Base-by-base conservation (phyloP, 305 asterid species). In the Fraxinus greggii region DNA sequence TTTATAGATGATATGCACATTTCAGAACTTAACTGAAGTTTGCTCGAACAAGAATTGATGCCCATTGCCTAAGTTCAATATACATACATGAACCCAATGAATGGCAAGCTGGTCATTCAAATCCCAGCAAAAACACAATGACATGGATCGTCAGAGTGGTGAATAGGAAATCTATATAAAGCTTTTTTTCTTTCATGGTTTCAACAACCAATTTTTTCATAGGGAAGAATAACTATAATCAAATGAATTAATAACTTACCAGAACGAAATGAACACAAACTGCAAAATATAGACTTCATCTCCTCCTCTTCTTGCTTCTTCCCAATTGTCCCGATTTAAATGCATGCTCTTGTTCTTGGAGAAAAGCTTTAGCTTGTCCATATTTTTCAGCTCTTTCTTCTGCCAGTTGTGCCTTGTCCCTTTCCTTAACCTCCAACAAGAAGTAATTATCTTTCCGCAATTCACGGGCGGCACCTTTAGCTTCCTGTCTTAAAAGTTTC, bases 311-410 rank as follows among this genome's bases (percentile, higher is more conserved):
- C 78, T 80, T 87, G 85, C 91, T 90, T 81, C 90, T 91, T 15
- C 99, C 99, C 86, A 96, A 75, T 81, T 94, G 99, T 36, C 98
- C 98, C 28, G 99, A 96, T 81, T 94, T 96, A 63, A 88, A 94
- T 0, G 97, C 97, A 81, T 92, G 96, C 83, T 96, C 98, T 76
- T 96, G 99, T 80, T 96, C 99, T 89, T 96, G 98, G 51, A 96
- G 98, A 80, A 96, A 93, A 80, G 98, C 97, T 78, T 87, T 87
- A 31, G 51, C 29, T 86, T 89, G 91, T 78, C 98, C 97, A 75
- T 84, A 86, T 87, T 88, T 86, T 89, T 93, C 98, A 10, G 93
- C 87, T 76, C 88, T 90, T 67, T 96, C 99, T 88, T 90, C 92
- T 31, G 87, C 90, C 31, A 79, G 69, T 40, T 85, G 84, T 0